Evolutionary conservation across 345 rosid species (phyloP).

Genomic region (Populus euphratica): DNA sequence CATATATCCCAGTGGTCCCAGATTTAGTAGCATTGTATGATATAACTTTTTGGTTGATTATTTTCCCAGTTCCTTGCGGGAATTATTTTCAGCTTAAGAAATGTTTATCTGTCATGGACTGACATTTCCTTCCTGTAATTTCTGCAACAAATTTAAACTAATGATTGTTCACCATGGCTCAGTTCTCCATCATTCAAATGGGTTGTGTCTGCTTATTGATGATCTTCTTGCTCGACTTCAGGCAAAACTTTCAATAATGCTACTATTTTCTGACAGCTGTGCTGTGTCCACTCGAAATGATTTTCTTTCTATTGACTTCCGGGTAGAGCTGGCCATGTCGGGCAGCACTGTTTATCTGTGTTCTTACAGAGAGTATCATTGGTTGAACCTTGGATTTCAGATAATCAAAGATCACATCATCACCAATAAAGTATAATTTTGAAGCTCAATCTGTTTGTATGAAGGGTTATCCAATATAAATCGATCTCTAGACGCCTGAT

Average conservation of each 20-base stretch:
- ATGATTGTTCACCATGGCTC: not conserved
- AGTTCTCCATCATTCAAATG: not conserved
- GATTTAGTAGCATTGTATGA: conserved; percentile 3
- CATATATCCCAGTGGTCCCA: conserved; percentile 15
- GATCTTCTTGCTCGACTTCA: not conserved
- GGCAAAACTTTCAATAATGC: not conserved
- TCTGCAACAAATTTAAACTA: not conserved
- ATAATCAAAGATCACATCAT: not conserved
- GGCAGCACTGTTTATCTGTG: not conserved
- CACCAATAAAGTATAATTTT: too few relatives aligned
- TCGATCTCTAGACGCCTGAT: not conserved
- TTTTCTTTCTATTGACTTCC: not conserved
- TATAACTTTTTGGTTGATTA: not conserved
- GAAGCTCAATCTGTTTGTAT: not conserved
- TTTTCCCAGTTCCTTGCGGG: not conserved
- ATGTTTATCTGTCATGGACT: not conserved
- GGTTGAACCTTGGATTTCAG: not conserved
- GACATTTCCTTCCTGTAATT: not conserved
- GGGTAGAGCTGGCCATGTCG: not conserved
- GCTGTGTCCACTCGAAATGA: not conserved
- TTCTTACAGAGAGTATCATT: not conserved
- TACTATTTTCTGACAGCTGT: not conserved
- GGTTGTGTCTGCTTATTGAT: not conserved
- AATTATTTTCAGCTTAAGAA: not conserved
- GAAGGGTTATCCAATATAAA: not conserved